phyloP scores from a whole-genome alignment of 2,329 filamentous ascomycete genomes.

The Ascochyta lentis region DNA sequence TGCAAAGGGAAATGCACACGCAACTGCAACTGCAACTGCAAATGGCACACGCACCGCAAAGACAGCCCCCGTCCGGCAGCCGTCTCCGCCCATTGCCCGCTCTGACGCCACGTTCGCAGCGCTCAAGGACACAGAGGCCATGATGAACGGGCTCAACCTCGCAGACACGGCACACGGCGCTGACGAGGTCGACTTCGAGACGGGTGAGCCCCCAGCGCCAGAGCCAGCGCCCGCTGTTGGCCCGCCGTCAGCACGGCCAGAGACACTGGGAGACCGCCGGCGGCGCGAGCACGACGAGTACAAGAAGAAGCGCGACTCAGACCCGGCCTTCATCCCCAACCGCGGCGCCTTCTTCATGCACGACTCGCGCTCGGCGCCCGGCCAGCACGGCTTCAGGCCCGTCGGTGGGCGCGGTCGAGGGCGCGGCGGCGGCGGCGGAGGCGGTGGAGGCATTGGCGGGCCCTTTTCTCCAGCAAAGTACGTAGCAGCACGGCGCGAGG shows the following conservation, averaged over 20 bases:
- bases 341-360: slow-evolving; percentile 97
- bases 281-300: slow-evolving; percentile 91
- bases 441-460: slow-evolving; percentile 55
- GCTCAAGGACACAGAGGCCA: slow-evolving; percentile 64
- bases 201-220: slow-evolving; percentile 44
- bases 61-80: slow-evolving; percentile 27
- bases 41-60: slow-evolving; percentile 28
- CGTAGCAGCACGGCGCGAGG: slow-evolving; percentile 35
- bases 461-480: slow-evolving; percentile 67
- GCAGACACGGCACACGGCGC: slow-evolving; percentile 48
- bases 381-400: slow-evolving; percentile 77
- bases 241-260: slow-evolving; percentile 49
- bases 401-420: slow-evolving; percentile 66
- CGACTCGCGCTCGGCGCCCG: slow-evolving; percentile 81
- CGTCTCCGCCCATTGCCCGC: slow-evolving; percentile 46
- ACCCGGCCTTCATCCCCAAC: slow-evolving; percentile 93
- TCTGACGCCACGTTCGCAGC: slow-evolving; percentile 51
- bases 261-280: slow-evolving; percentile 71
- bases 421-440: slow-evolving; percentile 39
- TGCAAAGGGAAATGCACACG: slow-evolving; percentile 32
- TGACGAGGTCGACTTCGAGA: slow-evolving; percentile 61
- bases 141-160: slow-evolving; percentile 65
- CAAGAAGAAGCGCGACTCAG: slow-evolving; percentile 82
- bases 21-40: slow-evolving; percentile 35
- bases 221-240: slow-evolving; percentile 48